phyloP scores from a whole-genome alignment of 192 early-diverging fungal genomes.

The Backusella macrospora region DNA sequence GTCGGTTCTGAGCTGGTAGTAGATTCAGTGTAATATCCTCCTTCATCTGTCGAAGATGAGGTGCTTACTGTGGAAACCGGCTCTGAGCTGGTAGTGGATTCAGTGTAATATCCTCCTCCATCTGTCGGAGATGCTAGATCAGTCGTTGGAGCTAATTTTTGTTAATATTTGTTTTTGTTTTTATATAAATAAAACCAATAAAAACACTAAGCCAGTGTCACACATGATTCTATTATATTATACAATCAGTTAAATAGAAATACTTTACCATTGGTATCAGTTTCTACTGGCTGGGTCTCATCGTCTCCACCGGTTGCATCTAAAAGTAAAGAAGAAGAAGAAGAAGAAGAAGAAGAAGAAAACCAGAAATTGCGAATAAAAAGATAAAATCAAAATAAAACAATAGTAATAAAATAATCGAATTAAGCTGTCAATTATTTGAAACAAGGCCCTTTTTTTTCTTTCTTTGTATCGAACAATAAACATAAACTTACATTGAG shows the following conservation, averaged over 20 bases:
- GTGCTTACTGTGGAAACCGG: no score
- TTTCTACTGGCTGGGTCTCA: not conserved
- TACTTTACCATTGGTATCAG: not conserved
- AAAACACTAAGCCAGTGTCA: not conserved
- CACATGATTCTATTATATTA: not conserved
- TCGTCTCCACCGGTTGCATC: not conserved
- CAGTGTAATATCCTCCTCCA: not conserved
- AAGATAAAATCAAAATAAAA: not conserved
- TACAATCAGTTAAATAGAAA: not conserved
- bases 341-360: not conserved
- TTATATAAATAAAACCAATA: not conserved
- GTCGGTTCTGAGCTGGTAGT: no score
- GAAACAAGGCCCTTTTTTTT: not conserved
- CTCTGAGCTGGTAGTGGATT: not conserved
- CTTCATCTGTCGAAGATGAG: no score
- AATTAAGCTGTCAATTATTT: not conserved
- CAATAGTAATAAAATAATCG: not conserved
- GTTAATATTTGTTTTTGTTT: not conserved
- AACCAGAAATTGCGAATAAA: not conserved
- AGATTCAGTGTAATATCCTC: no score
- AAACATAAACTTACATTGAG: not conserved
- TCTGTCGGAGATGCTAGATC: not conserved
- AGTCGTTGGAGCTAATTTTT: not conserved
- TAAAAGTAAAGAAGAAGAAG: not conserved
- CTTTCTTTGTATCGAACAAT: not conserved